Percentiles rank a stretch among this genome's conserved stretches.
Evolutionary conservation across 768 basidiomycete genomes (phyloP).

Genomic region (Cubamyces sp.): DNA sequence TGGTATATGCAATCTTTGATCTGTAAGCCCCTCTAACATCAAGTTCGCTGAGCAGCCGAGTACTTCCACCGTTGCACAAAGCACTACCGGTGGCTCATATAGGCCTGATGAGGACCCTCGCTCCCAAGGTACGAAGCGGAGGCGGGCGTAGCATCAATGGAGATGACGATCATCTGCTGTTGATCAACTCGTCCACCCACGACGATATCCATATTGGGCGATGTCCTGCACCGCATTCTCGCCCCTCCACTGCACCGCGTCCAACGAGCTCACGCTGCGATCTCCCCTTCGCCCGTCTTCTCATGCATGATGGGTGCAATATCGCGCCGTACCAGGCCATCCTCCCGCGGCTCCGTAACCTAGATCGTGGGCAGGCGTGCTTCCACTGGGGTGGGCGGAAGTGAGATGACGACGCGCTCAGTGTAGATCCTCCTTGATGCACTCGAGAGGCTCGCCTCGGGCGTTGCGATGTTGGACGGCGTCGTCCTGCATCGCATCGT

Average conservation of each 20-base stretch:
- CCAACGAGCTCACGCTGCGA: background rate
- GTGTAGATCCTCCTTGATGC: background rate
- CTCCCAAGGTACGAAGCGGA: background rate
- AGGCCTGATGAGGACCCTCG: too few relatives aligned
- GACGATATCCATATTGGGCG: background rate
- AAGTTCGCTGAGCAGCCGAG: too few relatives aligned
- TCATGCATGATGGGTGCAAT: too few relatives aligned
- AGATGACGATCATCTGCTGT: slow-evolving; percentile 1
- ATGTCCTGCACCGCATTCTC: background rate
- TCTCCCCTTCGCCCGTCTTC: background rate
- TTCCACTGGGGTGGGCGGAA: background rate
- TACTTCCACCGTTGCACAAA: too few relatives aligned
- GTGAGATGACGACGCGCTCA: background rate
- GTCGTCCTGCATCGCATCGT: slow-evolving; percentile 11
- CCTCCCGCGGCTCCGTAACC: background rate
- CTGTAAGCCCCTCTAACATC: too few relatives aligned
- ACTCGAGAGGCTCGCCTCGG: background rate
- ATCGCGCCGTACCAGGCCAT: too few relatives aligned
- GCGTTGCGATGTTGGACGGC: background rate
- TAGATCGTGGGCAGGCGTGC: too few relatives aligned
- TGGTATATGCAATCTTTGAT: too few relatives aligned
- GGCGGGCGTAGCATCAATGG: background rate
- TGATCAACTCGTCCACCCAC: background rate
- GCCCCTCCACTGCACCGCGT: background rate
- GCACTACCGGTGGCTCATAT: too few relatives aligned